Percentiles rank a stretch among this genome's conserved stretches.
These are phyloP conservation scores for Trichosanthes cucumerina DNA, from an alignment of 306 rosid species.

Conservation along the genomic window DNA sequence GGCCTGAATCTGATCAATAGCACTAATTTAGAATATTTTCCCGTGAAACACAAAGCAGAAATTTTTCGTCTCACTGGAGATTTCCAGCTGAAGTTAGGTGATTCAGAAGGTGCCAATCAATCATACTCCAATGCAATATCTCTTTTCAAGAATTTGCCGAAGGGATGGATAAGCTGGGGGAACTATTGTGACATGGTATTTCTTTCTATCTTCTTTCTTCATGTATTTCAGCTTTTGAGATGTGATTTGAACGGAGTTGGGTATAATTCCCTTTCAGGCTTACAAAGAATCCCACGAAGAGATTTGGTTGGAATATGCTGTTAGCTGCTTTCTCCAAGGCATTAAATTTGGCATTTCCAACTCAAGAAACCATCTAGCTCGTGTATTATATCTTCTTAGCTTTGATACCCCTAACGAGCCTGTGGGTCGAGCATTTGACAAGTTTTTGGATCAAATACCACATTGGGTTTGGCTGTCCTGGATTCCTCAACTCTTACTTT, in stretches of 20 bases:
- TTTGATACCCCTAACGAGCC: conserved; percentile 84
- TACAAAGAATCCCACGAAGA: conserved; percentile 80
- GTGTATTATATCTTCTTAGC: conserved; percentile 93
- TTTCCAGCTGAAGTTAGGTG: conserved; percentile 69
- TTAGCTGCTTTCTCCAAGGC: conserved; percentile 95
- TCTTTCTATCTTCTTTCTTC: conserved; percentile 4
- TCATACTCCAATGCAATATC: conserved; percentile 76
- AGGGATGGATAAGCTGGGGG: conserved; percentile 99
- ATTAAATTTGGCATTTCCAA: conserved; percentile 84
- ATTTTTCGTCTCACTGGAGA: conserved; percentile 85
- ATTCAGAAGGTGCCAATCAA: conserved; percentile 68
- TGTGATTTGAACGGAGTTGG: conserved; percentile 13
- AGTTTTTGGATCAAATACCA: conserved; percentile 82
- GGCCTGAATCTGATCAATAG: conserved; percentile 84
- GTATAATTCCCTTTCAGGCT: conserved; percentile 43
- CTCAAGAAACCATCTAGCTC: conserved; percentile 97
- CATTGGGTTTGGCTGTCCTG: conserved; percentile 99
- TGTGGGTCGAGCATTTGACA: conserved; percentile 91
- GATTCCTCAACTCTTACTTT: conserved; percentile 97
- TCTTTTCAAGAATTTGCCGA: conserved; percentile 83
- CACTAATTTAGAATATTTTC: conserved; percentile 93
- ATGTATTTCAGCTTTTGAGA: conserved; percentile 14
- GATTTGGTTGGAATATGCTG: conserved; percentile 94
- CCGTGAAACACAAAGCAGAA: conserved; percentile 89
- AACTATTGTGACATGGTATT: conserved; percentile 90